Percentiles rank a stretch among this genome's conserved stretches.
Conservation (phyloP, 2,329 filamentous ascomycete species). For the Colletotrichum australisinense region DNA sequence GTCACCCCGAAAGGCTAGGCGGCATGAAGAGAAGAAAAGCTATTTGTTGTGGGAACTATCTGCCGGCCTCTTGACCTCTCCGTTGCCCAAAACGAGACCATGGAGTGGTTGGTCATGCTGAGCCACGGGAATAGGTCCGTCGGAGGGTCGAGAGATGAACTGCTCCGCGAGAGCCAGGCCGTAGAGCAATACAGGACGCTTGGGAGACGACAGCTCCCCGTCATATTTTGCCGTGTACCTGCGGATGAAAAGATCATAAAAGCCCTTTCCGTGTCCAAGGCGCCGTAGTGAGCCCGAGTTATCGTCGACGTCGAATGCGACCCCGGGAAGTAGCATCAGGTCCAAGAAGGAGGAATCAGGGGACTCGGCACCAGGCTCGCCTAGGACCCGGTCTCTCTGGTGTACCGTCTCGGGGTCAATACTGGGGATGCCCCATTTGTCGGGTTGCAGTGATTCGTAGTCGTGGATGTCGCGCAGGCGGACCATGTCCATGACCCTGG, state of each 20-base stretch:
- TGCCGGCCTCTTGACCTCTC: slow-evolving; percentile 60
- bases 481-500: slow-evolving; percentile 93
- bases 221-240: slow-evolving; percentile 68
- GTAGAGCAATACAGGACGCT: slow-evolving; percentile 64
- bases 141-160: slow-evolving; percentile 69
- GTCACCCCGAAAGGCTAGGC: slow-evolving; percentile 47
- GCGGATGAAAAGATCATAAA: slow-evolving; percentile 94
- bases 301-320: slow-evolving; percentile 82
- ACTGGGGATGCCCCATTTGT: slow-evolving; percentile 96
- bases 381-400: slow-evolving; percentile 78
- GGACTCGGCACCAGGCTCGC: slow-evolving; percentile 63
- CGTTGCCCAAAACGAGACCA: slow-evolving; percentile 79
- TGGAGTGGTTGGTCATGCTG: slow-evolving; percentile 84
- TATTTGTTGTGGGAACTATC: slow-evolving; percentile 39
- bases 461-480: slow-evolving; percentile 78
- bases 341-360: slow-evolving; percentile 65
- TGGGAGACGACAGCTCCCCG: slow-evolving; percentile 31
- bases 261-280: slow-evolving; percentile 94
- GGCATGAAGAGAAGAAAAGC: slow-evolving; percentile 50
- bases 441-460: slow-evolving; percentile 79
- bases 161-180: slow-evolving; percentile 91
- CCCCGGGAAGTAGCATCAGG: slow-evolving; percentile 89
- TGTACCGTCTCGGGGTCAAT: slow-evolving; percentile 74
- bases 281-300: slow-evolving; percentile 70
- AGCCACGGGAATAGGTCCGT: slow-evolving; percentile 77